These are phyloP conservation scores for Euphorbia tirucalli DNA, from an alignment of 345 rosid genomes.

Conservation along the genomic window DNA sequence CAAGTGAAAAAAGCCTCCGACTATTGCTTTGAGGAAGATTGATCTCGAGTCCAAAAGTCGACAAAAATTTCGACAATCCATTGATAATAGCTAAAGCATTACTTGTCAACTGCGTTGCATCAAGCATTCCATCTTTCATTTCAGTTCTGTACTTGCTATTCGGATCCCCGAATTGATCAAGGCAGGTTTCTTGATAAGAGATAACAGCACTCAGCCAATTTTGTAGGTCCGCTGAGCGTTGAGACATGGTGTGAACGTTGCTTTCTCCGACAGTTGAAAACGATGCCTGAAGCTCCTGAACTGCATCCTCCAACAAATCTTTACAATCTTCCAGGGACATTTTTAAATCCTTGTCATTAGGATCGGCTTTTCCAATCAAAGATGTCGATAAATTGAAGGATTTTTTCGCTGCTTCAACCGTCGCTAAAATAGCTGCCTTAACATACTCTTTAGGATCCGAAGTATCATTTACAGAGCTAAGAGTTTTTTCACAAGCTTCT, in stretches of 20 bases:
- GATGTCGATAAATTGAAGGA: slow-evolving; percentile 37
- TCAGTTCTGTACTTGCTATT: slow-evolving; percentile 1
- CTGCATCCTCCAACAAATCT: slow-evolving; percentile 39
- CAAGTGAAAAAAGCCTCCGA: neutral
- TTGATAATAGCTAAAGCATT: slow-evolving; percentile 56
- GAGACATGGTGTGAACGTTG: slow-evolving; percentile 22
- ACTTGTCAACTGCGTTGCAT: slow-evolving; percentile 33
- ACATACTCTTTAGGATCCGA: slow-evolving; percentile 46
- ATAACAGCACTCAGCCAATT: slow-evolving; percentile 61
- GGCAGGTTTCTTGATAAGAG: slow-evolving; percentile 53
- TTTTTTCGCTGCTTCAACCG: slow-evolving; percentile 35
- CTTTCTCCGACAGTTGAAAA: slow-evolving; percentile 35
- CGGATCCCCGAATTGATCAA: slow-evolving; percentile 35
- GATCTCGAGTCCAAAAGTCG: neutral
- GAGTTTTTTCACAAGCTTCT: slow-evolving; percentile 49
- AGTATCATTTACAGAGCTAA: slow-evolving; percentile 37
- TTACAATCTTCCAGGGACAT: slow-evolving; percentile 50
- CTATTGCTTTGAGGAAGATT: neutral
- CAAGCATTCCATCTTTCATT: slow-evolving; percentile 13
- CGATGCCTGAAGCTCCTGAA: slow-evolving; percentile 43
- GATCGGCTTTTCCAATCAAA: neutral
- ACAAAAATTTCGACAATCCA: neutral
- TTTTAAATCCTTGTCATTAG: slow-evolving; percentile 18
- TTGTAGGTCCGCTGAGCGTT: slow-evolving; percentile 30
- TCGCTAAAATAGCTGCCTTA: slow-evolving; percentile 40